Evolutionary conservation across 2,329 filamentous ascomycete species (phyloP), one percentile per base, ranked within the genome.

Genomic region (Thermothelomyces thermophilus): DNA sequence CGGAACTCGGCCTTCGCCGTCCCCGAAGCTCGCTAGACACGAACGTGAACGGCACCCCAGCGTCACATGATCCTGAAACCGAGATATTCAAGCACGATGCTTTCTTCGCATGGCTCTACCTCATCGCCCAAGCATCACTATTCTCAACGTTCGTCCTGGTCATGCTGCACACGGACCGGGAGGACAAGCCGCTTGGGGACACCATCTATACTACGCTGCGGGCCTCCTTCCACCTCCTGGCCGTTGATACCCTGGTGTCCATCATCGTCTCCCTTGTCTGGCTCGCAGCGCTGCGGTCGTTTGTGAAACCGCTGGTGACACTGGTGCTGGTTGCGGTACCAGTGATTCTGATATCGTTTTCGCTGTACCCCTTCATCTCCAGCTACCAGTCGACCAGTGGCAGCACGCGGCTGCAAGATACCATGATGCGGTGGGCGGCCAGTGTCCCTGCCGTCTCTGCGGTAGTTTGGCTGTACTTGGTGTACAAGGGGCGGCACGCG

Each of bases 121-220:
- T 95, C 41, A 93, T 97, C 60, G 83, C 83, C 30, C 71, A 95
- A 46, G 90, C 87, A 40, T 86, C 85, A 34, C 79, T 97, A 63
- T 80, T 97, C 61, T 87, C 91, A 11, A 91, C 90, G 0, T 94
- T 90, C 61, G 83, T 95, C 56, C 76, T 98, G 13, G 86, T 95
- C 20, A 94, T 87, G 73, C 76, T 98, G 35, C 89, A 97, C 64
- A 97, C 91, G 2, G 72, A 72, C 46, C 74, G 75, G 46, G 75
- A 75, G 48, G 86, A 86, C 63, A 77, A 78, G 52, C 84, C 85
- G 1, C 79, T 94, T 50, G 91, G 90, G 13, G 93, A 98, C 66
- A 96, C 91, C 1, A 89, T 98, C 51, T 98, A 98, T 67, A 89
- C 86, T 13, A 90, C 88, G 4, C 71, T 98, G 31, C 84, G 87